Percentiles rank a stretch among this genome's conserved stretches.
Evolutionary conservation across 345 rosid genomes (phyloP).

Genomic region (Arabis alpina): DNA sequence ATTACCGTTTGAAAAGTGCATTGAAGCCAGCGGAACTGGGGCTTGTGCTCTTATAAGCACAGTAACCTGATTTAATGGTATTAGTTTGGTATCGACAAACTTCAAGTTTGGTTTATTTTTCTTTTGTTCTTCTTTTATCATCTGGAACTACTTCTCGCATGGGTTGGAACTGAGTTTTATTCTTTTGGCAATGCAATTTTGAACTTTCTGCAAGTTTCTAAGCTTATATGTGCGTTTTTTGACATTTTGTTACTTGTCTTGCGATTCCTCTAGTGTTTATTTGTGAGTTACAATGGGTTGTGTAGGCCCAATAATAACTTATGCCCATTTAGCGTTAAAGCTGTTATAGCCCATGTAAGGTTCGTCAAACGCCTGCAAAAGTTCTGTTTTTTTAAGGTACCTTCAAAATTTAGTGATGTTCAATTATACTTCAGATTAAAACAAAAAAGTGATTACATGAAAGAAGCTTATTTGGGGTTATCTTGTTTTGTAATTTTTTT

Average conservation of each 20-base stretch:
- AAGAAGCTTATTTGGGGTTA: too few relatives aligned
- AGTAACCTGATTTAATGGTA: constrained; percentile 22
- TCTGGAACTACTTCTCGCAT: constrained; percentile 22
- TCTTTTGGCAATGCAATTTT: constrained; percentile 38
- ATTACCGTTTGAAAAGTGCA: constrained; percentile 64
- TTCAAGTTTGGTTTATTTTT: neutral
- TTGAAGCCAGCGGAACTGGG: constrained; percentile 82
- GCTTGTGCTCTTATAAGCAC: constrained; percentile 72
- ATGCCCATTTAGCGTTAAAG: neutral
- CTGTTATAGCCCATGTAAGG: neutral
- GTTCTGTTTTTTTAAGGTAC: too few relatives aligned
- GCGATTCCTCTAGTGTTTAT: too few relatives aligned
- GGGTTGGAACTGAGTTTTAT: constrained; percentile 37
- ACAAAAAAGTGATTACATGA: too few relatives aligned
- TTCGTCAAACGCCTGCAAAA: too few relatives aligned
- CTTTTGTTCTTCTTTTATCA: neutral
- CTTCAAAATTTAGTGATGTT: too few relatives aligned
- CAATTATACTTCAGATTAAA: too few relatives aligned
- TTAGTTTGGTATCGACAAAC: constrained; percentile 31
- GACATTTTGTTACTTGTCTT: neutral
- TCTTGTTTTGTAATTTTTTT: too few relatives aligned
- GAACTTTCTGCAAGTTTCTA: constrained; percentile 5
- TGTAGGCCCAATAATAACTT: neutral
- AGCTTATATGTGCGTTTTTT: too few relatives aligned
- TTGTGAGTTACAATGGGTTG: neutral